Base-by-base conservation (phyloP, 2,329 filamentous ascomycete species). In the Epichloe elymi region DNA sequence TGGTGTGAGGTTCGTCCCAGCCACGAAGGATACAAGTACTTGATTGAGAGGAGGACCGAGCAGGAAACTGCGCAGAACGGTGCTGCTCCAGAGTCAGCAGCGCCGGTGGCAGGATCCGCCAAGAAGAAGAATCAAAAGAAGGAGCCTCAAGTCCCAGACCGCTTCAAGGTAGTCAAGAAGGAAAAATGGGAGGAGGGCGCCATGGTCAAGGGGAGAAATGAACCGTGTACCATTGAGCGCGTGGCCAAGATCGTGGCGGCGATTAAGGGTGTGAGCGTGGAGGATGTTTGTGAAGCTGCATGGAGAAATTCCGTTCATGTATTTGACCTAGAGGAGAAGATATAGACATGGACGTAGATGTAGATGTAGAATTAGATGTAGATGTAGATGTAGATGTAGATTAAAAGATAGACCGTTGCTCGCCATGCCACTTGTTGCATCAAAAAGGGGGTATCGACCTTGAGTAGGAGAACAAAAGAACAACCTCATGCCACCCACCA, bases 171-270 rank as follows among this genome's bases (percentile, higher is more conserved):
- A 4, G 85, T 96, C 33, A 98, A 97, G 75, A 97, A 95, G 70
- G 93, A 98, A 70, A 95, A 87, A 66, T 98, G 89, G 85, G 78
- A 80, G 43, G 81, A 87, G 60, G 91, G 90, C 0, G 76, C 76
- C 40, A 91, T 96, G 86, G 79, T 98, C 49, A 98, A 97, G 70
- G 88, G 91, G 0, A 80, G 93, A 54, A 98, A 98, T 63, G 93
- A 98, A 68, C 88, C 91, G 10, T 90, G 85, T 59, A 85, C 79
- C 49, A 96, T 98, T 57, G 81, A 84, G 56, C 82, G 85, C 49
- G 86, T 98, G 14, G 93, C 88, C n/a, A 82, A 85, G 65, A 87
- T 91, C 48, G 83, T 98, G 56, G 91, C 93, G 1, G 82, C 77
- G 41, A 85, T 97, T 56, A 96, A 95, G 67, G 87, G 79, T 0